Base-by-base conservation (phyloP, 108 stramenopile genomes). In the Cyclotella atomus region DNA sequence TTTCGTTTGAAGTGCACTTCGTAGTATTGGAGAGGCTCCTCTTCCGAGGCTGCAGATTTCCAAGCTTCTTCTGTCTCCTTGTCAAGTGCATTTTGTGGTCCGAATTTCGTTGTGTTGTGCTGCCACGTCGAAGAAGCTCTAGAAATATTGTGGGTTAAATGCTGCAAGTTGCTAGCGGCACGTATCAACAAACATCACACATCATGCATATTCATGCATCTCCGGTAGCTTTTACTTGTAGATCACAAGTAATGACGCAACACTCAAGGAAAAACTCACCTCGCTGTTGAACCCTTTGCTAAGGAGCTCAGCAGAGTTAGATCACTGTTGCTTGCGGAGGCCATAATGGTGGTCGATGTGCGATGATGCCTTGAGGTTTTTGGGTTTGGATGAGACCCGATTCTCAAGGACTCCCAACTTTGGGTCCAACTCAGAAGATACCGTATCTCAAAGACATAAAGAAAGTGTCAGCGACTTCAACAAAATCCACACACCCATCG, bases 81-180 rank as follows among this genome's bases (percentile, higher is more conserved):
- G 44, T 81, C 62, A 16, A 81, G 57, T 25, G 79, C 79, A 59
- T 81, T 70, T 49, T 62, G 43, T 10, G 79, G 79, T 55, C 79
- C 79, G 34, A 76, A 81, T 75, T 65, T 75, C 2, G 59, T 50
- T 29, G 75, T 46, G 35, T 81, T 69, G 33, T 76, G 74, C 27
- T 81, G 57, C 79, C 74, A 76, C 43, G 63, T 76, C 27, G 79
- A 81, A 20, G 79, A 81, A 45, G 74, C 79, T 65, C 79, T 81
- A 35, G 21, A 20, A 2, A 25, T 21, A 12, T 38, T 45, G 36
- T n/a, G 2, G 20, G 4, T 30, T 16, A 38, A 25, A 20, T 45
- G 17, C 23, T 59, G 23, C 2, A 44, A 24, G 8, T 36, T 43
- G 38, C 38, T 41, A 41, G 12, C 9, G 6, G 12, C 12, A 12